Base-by-base conservation (phyloP, 2,329 filamentous ascomycete species). In the Nectriaceae sp. region DNA sequence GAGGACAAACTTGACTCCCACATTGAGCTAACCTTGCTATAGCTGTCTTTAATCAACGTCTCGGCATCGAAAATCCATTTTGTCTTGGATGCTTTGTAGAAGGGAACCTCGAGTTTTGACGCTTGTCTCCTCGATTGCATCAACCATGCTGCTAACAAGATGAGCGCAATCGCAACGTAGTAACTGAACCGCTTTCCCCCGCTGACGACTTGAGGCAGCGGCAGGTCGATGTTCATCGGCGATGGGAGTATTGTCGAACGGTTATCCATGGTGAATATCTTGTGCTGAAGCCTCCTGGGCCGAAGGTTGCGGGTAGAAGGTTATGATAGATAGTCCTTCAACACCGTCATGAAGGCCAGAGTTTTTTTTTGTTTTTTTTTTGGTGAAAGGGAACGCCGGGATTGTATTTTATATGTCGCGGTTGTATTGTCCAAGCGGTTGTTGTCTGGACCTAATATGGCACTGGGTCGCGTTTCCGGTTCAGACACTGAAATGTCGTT, bases 41-140 rank as follows among this genome's bases (percentile, higher is more conserved):
- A 79, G 57, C 76, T 79, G 38, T 78, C 73, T 44, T 68, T 70
- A 15, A 79, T 69, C 26, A 77, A 60, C 2, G 59, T 63, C 57
- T 79, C 76, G 21, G 76, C 76, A 48, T 70, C 70, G 44, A 79
- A 77, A 55, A 78, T 75, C 76, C 76, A 79, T 60, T 73, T 77
- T 42, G 69, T 65, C 56, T 73, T 74, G 5, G 74, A 68, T 0
- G 75, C 76, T 52, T 75, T 73, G 61, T 76, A 79, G 41, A 75
- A 74, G 0, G 76, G 76, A 4, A 71, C 65, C 11, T 70, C 64
- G 4, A 75, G 65, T 21, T 60, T 44, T 11, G 56, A 53, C 29
- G 58, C 56, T 33, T 61, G 59, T 43, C 68, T 70, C 33, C 52
- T 59, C 15, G 65, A 60, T 40, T 65, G 65, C n/a, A 75, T 59